These are phyloP conservation scores for Amorphotheca resinae DNA, from an alignment of 495 filamentous ascomycete species.

Conservation along the genomic window DNA sequence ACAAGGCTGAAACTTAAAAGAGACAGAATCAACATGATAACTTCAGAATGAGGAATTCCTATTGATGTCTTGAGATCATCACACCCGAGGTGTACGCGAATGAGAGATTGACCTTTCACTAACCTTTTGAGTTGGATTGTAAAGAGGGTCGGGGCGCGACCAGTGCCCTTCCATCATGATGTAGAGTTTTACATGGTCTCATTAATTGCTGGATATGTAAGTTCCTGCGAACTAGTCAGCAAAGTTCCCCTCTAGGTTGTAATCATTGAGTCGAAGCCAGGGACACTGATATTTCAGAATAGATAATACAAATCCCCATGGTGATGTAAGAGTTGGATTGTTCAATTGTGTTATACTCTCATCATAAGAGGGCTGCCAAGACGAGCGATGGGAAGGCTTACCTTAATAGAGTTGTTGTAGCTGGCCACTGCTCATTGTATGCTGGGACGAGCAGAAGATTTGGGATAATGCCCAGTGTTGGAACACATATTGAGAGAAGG, in stretches of 20 bases:
- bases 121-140: slow-evolving; percentile 44
- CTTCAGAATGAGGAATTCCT: slow-evolving; percentile 98
- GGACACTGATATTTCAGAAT: slow-evolving; percentile 4
- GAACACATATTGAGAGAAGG: too few species aligned
- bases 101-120: slow-evolving; percentile 22
- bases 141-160: not conserved
- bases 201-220: not conserved
- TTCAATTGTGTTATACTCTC: slow-evolving; percentile 47
- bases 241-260: not conserved
- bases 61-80: slow-evolving; percentile 81
- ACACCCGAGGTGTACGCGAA: slow-evolving; percentile 31
- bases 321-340: slow-evolving; percentile 72
- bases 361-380: slow-evolving; percentile 31
- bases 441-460: too few species aligned
- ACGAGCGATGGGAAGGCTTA: too few species aligned
- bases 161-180: not conserved
- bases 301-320: slow-evolving; percentile 42
- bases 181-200: not conserved
- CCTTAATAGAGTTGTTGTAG: too few species aligned
- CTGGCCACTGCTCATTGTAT: too few species aligned
- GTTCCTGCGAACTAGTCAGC: not conserved
- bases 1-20: slow-evolving; percentile 93
- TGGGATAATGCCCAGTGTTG: too few species aligned
- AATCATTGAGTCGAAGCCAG: too few species aligned
- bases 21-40: slow-evolving; percentile 75